Evolutionary conservation across 768 basidiomycete genomes (phyloP).

Genomic region (Amanita pseudoporphyria): DNA sequence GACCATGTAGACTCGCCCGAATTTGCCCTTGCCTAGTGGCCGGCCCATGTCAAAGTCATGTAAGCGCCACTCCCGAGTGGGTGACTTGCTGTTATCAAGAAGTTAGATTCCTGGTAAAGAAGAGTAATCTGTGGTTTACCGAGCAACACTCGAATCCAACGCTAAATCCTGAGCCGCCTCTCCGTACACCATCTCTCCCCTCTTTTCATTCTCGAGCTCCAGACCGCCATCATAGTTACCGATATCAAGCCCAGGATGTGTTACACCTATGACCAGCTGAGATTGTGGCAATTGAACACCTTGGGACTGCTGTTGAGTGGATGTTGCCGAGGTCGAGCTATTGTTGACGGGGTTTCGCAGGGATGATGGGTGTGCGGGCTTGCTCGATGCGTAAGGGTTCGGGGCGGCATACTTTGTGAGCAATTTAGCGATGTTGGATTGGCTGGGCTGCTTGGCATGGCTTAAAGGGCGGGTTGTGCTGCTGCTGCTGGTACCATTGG

Average conservation of each 20-base stretch:
- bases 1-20: conserved; percentile 98
- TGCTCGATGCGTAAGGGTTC: conserved; percentile 31
- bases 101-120: neutral
- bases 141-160: conserved; percentile 70
- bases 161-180: conserved; percentile 77
- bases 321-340: conserved; percentile 14
- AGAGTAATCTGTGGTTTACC: conserved; percentile 35
- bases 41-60: conserved; percentile 90
- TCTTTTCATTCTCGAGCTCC: conserved; percentile 79
- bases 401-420: conserved; percentile 69
- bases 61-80: conserved; percentile 80
- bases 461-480: conserved; percentile 18
- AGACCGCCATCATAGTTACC: conserved; percentile 95
- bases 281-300: conserved; percentile 10
- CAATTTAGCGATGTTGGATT: conserved; percentile 57
- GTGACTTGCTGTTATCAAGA: conserved; percentile 36
- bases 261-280: conserved; percentile 14
- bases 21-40: conserved; percentile 98
- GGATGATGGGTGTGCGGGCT: conserved; percentile 32
- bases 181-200: conserved; percentile 64
- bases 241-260: conserved; percentile 51
- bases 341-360: conserved; percentile 27
- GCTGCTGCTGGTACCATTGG: conserved; percentile 16
- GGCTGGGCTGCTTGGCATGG: conserved; percentile 46
- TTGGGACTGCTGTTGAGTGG: conserved; percentile 3